Evolutionary conservation across 1,284 basidiomycete genomes (phyloP).

Genomic region (Fomitiporia mediterranea): DNA sequence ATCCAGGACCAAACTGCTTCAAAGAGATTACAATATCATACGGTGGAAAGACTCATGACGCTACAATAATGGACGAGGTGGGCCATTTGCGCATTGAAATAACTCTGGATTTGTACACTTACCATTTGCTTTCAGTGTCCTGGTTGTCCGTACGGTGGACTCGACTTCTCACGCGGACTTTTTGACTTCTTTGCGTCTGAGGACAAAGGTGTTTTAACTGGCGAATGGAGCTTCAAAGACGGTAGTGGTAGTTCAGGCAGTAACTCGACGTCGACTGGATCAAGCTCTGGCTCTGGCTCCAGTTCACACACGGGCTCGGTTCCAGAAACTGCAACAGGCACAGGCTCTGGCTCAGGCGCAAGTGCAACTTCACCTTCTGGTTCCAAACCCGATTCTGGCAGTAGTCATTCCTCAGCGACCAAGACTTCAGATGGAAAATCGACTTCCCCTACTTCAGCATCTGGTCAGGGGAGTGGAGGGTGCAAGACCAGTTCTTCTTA

Average conservation of each 20-base stretch:
- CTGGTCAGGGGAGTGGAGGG: no score
- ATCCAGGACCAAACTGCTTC: slow-evolving; percentile 45
- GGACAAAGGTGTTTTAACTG: slow-evolving; percentile 38
- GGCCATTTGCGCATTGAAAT: slow-evolving; percentile 20
- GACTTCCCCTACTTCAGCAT: no score
- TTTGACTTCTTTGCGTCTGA: slow-evolving; percentile 56
- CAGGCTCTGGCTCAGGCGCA: neutral
- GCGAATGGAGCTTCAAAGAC: neutral
- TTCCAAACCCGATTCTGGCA: neutral
- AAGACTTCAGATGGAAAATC: neutral
- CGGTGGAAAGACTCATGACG: slow-evolving; percentile 56
- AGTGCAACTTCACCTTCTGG: neutral
- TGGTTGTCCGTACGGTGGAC: slow-evolving; percentile 63
- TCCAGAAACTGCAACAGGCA: neutral
- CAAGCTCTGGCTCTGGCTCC: neutral
- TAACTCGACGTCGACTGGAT: neutral
- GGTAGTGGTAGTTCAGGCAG: neutral
- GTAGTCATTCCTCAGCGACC: neutral
- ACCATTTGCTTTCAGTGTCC: slow-evolving; percentile 47
- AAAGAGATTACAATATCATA: slow-evolving; percentile 60
- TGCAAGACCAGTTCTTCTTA: no score
- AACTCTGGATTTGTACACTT: neutral
- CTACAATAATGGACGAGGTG: slow-evolving; percentile 66
- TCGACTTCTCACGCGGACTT: slow-evolving; percentile 76
- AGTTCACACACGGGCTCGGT: neutral